Evolutionary conservation across 768 basidiomycete species (phyloP).

Genomic region (Tulasnella sp.): DNA sequence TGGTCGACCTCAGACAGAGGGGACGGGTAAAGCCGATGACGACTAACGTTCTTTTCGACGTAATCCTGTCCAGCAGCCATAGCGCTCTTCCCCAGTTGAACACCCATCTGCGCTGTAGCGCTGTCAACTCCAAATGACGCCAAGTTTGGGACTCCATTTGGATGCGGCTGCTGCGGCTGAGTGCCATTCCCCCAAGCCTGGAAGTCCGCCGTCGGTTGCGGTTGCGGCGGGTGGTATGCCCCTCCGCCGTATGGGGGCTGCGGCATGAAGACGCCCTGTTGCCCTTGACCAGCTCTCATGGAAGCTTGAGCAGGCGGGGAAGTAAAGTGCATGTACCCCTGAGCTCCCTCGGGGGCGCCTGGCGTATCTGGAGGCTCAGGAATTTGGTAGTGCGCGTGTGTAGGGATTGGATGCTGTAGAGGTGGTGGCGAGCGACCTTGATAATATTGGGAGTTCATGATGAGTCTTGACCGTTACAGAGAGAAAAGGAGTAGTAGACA

Average conservation of each 20-base stretch:
- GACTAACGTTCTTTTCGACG: slow-evolving; percentile 81
- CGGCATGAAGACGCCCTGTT: slow-evolving; percentile 22
- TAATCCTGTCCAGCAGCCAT: slow-evolving; percentile 93
- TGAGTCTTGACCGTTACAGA: neutral
- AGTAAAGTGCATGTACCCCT: slow-evolving; percentile 65
- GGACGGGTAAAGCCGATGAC: neutral
- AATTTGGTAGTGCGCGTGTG: slow-evolving; percentile 69
- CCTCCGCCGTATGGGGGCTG: slow-evolving; percentile 16
- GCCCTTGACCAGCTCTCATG: slow-evolving; percentile 32
- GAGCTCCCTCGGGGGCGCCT: slow-evolving; percentile 43
- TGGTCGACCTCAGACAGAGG: neutral
- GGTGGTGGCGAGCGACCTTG: slow-evolving; percentile 41
- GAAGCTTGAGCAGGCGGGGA: slow-evolving; percentile 50
- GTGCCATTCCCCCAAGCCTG: slow-evolving; percentile 32
- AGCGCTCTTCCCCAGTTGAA: slow-evolving; percentile 89
- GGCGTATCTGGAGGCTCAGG: slow-evolving; percentile 75
- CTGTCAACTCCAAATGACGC: slow-evolving; percentile 61
- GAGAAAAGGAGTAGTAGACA: neutral
- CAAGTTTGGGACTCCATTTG: slow-evolving; percentile 40
- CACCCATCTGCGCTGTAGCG: slow-evolving; percentile 89
- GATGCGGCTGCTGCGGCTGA: slow-evolving; percentile 33
- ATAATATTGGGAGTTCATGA: slow-evolving; percentile 11
- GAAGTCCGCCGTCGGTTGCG: slow-evolving; percentile 22
- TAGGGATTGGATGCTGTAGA: slow-evolving; percentile 80
- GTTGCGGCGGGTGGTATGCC: neutral